phyloP scores from a whole-genome alignment of 2,329 filamentous ascomycete genomes.

The Arthrobotrys pseudoclavata region DNA sequence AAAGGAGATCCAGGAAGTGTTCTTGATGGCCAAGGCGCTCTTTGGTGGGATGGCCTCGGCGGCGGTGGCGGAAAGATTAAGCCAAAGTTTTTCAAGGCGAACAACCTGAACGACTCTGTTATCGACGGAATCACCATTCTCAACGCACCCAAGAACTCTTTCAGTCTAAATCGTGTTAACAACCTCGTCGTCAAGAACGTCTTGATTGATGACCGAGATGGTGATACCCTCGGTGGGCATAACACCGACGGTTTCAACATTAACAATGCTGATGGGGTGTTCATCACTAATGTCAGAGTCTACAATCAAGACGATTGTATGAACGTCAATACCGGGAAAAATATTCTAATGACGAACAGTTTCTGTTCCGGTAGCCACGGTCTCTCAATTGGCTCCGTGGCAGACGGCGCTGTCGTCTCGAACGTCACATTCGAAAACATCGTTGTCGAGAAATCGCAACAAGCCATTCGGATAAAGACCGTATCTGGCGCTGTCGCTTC shows the following conservation, averaged over 20 bases:
- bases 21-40: conserved; percentile 72
- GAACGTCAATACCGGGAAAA: conserved; percentile 69
- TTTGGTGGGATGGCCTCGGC: conserved; percentile 75
- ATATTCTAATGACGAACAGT: conserved; percentile 67
- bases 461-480: conserved; percentile 74
- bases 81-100: conserved; percentile 71
- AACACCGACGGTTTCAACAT: conserved; percentile 73
- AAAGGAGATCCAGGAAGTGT: conserved; percentile 70
- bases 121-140: conserved; percentile 71
- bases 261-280: conserved; percentile 68
- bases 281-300: conserved; percentile 70
- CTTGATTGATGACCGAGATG: conserved; percentile 73
- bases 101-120: conserved; percentile 70
- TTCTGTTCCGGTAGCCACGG: conserved; percentile 72
- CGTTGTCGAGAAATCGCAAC: conserved; percentile 70
- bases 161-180: conserved; percentile 68
- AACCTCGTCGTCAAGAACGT: conserved; percentile 69
- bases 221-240: conserved; percentile 66
- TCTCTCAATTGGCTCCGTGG: conserved; percentile 74
- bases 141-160: conserved; percentile 72
- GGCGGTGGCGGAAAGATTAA: conserved; percentile 74
- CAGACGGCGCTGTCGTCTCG: conserved; percentile 70
- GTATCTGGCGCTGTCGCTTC: conserved; percentile 70
- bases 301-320: conserved; percentile 75
- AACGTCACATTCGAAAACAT: conserved; percentile 70